phyloP scores from a whole-genome alignment of 345 rosid genomes.

The Conringia planisiliqua region DNA sequence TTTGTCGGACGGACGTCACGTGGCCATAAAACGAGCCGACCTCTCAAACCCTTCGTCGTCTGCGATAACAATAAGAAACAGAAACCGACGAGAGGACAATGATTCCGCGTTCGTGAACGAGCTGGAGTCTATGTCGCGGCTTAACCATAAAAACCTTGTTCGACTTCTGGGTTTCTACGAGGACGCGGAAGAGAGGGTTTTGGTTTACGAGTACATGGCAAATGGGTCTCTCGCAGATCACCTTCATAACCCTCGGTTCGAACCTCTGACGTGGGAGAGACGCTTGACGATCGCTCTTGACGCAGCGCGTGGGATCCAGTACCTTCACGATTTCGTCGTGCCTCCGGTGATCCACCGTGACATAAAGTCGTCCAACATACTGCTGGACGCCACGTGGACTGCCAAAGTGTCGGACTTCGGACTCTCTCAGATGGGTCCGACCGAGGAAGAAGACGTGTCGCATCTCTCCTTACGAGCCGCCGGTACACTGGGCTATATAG shows the following conservation, averaged over 20 bases:
- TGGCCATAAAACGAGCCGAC: conserved; percentile 82
- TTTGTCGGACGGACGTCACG: conserved; percentile 57
- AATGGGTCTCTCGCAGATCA: conserved; percentile 73
- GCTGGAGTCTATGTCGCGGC: conserved; percentile 71
- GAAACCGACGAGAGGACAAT: conserved; percentile 40
- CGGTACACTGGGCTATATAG: conserved; percentile 78
- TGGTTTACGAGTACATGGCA: conserved; percentile 66
- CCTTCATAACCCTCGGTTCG: conserved; percentile 45
- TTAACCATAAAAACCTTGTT: conserved; percentile 78
- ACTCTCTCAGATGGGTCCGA: conserved; percentile 62
- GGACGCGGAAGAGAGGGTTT: conserved; percentile 47
- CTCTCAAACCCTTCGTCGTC: conserved; percentile 14
- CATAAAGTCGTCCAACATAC: conserved; percentile 76
- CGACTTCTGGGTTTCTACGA: conserved; percentile 64
- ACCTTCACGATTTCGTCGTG: conserved; percentile 60
- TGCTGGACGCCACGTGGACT: conserved; percentile 47
- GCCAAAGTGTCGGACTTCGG: conserved; percentile 88
- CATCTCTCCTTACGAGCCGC: conserved; percentile 66
- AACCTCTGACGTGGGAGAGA: conserved; percentile 60
- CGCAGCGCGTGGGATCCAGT: conserved; percentile 71
- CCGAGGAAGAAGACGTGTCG: conserved; percentile 41
- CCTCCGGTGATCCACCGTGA: conserved; percentile 83
- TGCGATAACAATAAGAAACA: conserved; percentile 13
- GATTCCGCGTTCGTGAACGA: conserved; percentile 69
- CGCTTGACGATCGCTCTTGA: conserved; percentile 63